These are phyloP conservation scores for Cryptosporidium parvum DNA, from an alignment of 169 alveolate genomes.

Conservation along the genomic window DNA sequence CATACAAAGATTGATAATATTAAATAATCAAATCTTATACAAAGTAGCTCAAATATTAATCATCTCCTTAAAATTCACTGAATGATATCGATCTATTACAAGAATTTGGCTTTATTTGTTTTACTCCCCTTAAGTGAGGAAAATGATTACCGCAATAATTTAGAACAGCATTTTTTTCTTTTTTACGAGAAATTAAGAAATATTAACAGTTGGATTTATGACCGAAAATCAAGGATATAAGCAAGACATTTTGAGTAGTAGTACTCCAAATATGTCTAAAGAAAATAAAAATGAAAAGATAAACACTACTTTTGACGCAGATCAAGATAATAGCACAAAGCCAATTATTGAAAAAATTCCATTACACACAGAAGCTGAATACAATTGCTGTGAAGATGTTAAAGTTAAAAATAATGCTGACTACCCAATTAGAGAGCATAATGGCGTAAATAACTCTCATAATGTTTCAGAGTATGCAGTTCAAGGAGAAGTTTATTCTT, in stretches of 20 bases:
- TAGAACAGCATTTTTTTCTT: background rate
- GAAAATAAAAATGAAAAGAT: background rate
- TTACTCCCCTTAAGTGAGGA: background rate
- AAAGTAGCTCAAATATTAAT: background rate
- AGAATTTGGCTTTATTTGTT: background rate
- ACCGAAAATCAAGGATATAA: background rate
- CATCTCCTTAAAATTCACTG: background rate
- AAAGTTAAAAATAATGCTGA: background rate
- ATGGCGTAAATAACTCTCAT: background rate
- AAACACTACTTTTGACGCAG: background rate
- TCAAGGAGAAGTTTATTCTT: slow-evolving; percentile 23
- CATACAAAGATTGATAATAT: background rate
- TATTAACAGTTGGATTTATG: background rate
- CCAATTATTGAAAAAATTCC: background rate
- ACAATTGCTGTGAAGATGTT: background rate
- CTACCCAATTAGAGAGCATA: background rate
- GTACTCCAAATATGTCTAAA: background rate
- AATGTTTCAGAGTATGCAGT: background rate
- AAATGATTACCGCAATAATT: slow-evolving; percentile 1
- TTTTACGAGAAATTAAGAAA: background rate
- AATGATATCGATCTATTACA: background rate
- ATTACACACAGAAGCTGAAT: background rate
- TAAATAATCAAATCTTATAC: background rate
- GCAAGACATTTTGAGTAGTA: background rate
- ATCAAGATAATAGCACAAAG: background rate